Percentiles rank a stretch among this genome's conserved stretches.
These are phyloP conservation scores for Oryza longistaminata DNA, from an alignment of 176 grass and related monocot species.

Conservation along the genomic window DNA sequence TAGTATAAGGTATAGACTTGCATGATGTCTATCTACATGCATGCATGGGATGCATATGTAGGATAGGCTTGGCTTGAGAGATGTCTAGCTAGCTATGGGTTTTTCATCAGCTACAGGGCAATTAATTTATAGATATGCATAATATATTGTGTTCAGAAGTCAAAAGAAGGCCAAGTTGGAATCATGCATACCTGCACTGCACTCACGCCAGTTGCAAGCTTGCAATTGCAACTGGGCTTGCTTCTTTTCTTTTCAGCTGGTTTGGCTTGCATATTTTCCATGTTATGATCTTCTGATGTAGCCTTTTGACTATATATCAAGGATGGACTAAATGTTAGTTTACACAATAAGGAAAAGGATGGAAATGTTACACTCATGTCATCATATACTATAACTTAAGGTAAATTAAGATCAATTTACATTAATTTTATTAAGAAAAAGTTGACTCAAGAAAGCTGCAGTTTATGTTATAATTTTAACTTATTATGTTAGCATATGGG, in stretches of 20 bases:
- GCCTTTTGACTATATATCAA: not conserved
- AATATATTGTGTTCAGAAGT: not conserved
- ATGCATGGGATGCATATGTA: not conserved
- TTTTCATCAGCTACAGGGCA: slow-evolving; percentile 1
- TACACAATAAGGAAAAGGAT: not conserved
- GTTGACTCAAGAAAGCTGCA: not conserved
- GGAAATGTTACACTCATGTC: not conserved
- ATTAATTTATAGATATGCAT: not conserved
- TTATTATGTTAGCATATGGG: not conserved
- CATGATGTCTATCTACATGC: slow-evolving; percentile 20
- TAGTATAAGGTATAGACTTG: not conserved
- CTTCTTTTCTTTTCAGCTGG: not conserved
- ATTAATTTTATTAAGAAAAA: not conserved
- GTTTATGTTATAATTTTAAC: not conserved
- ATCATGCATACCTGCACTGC: not conserved
- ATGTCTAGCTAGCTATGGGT: not conserved
- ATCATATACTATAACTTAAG: not conserved
- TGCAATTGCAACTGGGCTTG: slow-evolving; percentile 4
- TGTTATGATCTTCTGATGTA: not conserved
- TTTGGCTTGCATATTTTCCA: slow-evolving; percentile 4
- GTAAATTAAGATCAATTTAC: not conserved
- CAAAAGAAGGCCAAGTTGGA: slow-evolving; percentile 1
- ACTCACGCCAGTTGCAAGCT: not conserved
- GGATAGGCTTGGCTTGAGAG: slow-evolving; percentile 2
- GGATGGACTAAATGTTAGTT: not conserved